Evolutionary conservation across 306 rosid genomes (phyloP), one percentile per base, ranked within the genome.

Genomic region (Dryas octopetala): DNA sequence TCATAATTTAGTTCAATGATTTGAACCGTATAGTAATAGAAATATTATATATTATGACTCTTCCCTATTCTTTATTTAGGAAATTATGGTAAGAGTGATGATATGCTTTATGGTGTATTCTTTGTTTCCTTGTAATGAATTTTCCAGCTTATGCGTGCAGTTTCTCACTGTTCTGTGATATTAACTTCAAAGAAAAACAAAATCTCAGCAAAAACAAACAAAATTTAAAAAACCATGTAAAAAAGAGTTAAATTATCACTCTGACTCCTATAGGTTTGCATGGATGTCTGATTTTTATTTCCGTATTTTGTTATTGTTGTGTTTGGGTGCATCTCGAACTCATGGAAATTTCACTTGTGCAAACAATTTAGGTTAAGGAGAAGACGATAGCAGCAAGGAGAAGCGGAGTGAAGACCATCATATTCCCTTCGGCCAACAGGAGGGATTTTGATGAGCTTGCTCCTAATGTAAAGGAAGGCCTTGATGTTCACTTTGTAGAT

Each of bases 341-440:
- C n/a, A 46, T 12, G 4, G 40, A 69, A 64, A 26, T 76, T 71
- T 52, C 19, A 76, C 80, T 51, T 76, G 54, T 79, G 84, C 71
- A 9, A 54, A 81, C 61, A 71, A 40, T 69, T 70, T 89, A 95
- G 99, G 99, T 95, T 41, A 95, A 95, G 88, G 99, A 95, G 87
- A 95, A 95, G 82, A 90, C 97, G 6, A 95, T 95, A 77, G 97
- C 99, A 0, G 99, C 99, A 7, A 86, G 96, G 72, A 89, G 99
- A 80, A 89, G 97, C 23, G 93, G 82, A 1, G 90, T 90, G 54
- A 95, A 84, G 84, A 95, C 93, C 32, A 89, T 95, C 66, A 74
- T 95, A 76, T 92, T 95, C 81, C 99, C 99, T 76, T 77, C 92
- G 0, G 97, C 97, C 14, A 95, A 95, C 90, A 75, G 84, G 84